Base-by-base conservation (phyloP, 2,329 filamentous ascomycete genomes). In the Pseudogymnoascus sp. region DNA sequence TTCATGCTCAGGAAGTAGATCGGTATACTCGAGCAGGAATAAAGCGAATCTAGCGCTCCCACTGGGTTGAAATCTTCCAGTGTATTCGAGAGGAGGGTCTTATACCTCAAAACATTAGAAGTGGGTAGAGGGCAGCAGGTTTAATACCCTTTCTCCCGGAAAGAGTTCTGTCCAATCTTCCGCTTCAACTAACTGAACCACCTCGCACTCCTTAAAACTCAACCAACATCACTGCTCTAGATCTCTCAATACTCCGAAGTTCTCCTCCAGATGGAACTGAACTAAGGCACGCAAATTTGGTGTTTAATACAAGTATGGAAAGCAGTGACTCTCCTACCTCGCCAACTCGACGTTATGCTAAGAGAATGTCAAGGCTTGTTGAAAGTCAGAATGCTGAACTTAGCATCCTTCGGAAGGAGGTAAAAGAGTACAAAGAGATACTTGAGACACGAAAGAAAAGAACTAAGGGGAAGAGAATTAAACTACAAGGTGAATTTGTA, bases 401-500 rank as follows among this genome's bases (percentile, higher is more conserved):
- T 28, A 59, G 4, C 1, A 41, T 59, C 10, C 35, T 59, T 26
- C 13, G 30, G 9, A 59, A 59, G 12, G 18, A 59, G 37, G 23
- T 59, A 3, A 19, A 41, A 41, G n/a, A 48, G 33, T 59, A 35
- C 18, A 59, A 59, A 59, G 37, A 59, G 35, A 45, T 48, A 2
- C 39, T 45, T 45, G 5, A 45, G 6, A 34, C 33, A 34, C 3
- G 13, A 5, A 34, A 34, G 33, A 34, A 34, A 34, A 34, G 33
- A 5, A 59, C 34, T 41, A 59, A 41, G n/a, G 35, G 35, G 23
- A 59, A 59, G 37, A 59, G 57, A 18, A 30, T 59, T 41, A 59
- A 28, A 18, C 18, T 41, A 30, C 9, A 59, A 19, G 35, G 35
- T 2, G 34, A 59, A 41, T 59, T 59, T 59, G 13, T 59, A 5